Base-by-base conservation (phyloP, 106 monocot genomes). In the Apostasia ramifera region DNA sequence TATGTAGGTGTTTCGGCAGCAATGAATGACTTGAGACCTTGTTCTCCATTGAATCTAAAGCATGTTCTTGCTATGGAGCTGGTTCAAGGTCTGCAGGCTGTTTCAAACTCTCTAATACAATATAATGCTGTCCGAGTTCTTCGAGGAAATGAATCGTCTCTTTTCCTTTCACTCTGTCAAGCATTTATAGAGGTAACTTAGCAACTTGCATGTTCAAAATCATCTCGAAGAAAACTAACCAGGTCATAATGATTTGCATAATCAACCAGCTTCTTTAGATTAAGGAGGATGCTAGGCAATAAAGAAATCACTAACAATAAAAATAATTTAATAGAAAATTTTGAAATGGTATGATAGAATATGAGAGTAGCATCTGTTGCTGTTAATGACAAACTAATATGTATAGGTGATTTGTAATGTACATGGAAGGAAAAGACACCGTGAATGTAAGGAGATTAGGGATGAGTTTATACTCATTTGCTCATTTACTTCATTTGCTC, bases 21-120 rank as follows among this genome's bases (percentile, higher is more conserved):
- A 54, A 92, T 95, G 95, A 95, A 95, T 66, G 92, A 95, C 73
- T 73, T 95, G 49, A 78, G 92, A 40, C 95, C 95, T 3, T 95
- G 92, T 75, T 92, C 95, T 8, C 92, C 95, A 1, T 40, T 92
- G 62, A 89, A 84, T 61, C 84, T 92, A 67, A 92, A 83, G 44
- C 44, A 86, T 67, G 57, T 80, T 47, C 69, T 97, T 45, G 86
- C 92, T 40, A 74, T 87, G 63, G 89, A 97, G 66, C 69, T 92
- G n/a, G 79, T 90, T 1, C 78, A 78, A 55, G 97, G 89, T 48
- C 63, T 97, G 46, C 82, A 87, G 64, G 79, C 86, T 54, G 89
- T 97, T 75, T 89, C 97, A 9, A 85, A 92, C 9, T 81, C 87
- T 15, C 72, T 97, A 43, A 70, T 92, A 37, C 63, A 72, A 67